Base-by-base conservation (phyloP, 352 stramenopile genomes). In the Bremia lactucae region DNA sequence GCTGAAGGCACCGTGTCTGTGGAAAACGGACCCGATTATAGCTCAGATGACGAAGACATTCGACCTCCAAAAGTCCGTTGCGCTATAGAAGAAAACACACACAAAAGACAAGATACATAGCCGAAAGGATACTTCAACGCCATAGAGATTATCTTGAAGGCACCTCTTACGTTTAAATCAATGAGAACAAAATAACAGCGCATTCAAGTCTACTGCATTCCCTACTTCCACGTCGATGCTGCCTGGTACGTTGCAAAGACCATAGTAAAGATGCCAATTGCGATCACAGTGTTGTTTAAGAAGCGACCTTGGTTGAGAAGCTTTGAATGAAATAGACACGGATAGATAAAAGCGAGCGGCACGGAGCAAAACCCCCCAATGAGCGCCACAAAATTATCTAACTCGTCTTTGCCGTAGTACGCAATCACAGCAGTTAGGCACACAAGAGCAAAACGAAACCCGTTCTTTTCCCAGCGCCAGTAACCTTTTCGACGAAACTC, bases 331-430 rank as follows among this genome's bases (percentile, higher is more conserved):
- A 84, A 84, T 8, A 84, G 41, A 25, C 68, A 80, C 25, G 72
- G 72, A 35, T 84, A 84, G 51, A 84, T 81, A 44, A 84, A 84
- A 10, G 68, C 72, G 16, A 84, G 55, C 33, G 72, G 72, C 25
- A 84, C 72, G 23, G 68, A 84, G 63, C 72, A 84, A 40, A 84
- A 84, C 10, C 68, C 72, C 14, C 72, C 72, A 36, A 84, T 76
- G 21, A 84, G 57, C n/a, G 72, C 68, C 15, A 84, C 72, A 42
- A 84, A 84, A 48, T 74, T 78, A 53, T 84, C 72, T 11, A 84
- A 48, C 46, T 76, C 64, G 21, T 78, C 54, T 49, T 82, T 75
- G 43, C 72, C 72, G 31, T 64, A 82, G 46, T 80, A 82, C 10
- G 72, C 58, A 29, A 84, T 72, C 20, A 68, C 62, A 21, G 72